phyloP scores from a whole-genome alignment of 2,329 filamentous ascomycete species.

The Aurifilum marmelostoma region DNA sequence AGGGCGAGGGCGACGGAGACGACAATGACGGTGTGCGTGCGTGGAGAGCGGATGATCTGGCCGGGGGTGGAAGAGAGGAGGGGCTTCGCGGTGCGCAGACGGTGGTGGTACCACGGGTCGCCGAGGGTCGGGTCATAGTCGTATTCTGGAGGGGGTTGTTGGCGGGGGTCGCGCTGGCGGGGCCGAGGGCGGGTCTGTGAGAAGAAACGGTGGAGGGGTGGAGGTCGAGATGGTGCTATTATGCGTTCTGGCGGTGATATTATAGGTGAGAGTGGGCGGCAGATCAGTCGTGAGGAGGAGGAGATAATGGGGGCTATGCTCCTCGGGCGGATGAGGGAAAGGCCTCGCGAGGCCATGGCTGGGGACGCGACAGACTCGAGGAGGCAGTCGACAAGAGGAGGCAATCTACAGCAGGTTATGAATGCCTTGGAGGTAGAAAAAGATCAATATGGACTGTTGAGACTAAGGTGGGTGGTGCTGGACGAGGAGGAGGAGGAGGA shows the following conservation, averaged over 20 bases:
- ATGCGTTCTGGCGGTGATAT: neutral
- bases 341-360: constrained; percentile 22
- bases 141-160: constrained; percentile 11
- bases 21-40: constrained; percentile 46
- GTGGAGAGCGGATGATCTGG: constrained; percentile 40
- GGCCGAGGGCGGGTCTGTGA: constrained; percentile 24
- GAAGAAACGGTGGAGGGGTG: constrained; percentile 26
- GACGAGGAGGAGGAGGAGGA: no score
- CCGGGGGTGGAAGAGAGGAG: constrained; percentile 44
- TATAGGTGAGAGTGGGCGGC: neutral
- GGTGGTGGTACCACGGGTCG: constrained; percentile 31
- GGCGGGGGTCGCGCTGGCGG: constrained; percentile 19
- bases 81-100: constrained; percentile 40
- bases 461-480: no score
- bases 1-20: constrained; percentile 49
- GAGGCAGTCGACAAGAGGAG: neutral
- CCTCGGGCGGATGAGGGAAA: constrained; percentile 6
- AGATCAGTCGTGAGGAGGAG: neutral
- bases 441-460: neutral
- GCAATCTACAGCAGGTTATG: neutral
- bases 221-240: neutral
- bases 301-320: constrained; percentile 3
- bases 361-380: neutral
- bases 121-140: constrained; percentile 27
- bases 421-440: neutral